phyloP scores from a whole-genome alignment of 257 asterid genomes.

The Striga asiatica region DNA sequence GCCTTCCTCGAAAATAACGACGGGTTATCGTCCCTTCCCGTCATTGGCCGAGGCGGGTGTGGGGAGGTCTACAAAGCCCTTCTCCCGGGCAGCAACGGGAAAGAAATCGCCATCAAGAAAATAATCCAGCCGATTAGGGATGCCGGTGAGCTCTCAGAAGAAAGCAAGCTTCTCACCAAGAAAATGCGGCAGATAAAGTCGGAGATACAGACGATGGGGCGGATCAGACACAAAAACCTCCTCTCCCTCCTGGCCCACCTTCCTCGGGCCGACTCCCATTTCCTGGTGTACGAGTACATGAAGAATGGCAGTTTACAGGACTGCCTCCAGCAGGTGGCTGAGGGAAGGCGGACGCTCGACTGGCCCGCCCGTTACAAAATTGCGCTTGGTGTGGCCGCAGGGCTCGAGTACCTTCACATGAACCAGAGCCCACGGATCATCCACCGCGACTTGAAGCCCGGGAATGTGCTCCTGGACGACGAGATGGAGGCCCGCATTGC shows the following conservation, averaged over 20 bases:
- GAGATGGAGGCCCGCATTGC: slow-evolving; percentile 90
- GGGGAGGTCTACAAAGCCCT: slow-evolving; percentile 76
- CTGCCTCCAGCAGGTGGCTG: slow-evolving; percentile 28
- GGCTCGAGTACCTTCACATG: slow-evolving; percentile 84
- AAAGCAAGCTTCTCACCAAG: slow-evolving; percentile 58
- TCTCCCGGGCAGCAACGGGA: slow-evolving; percentile 72
- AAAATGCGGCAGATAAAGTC: slow-evolving; percentile 79
- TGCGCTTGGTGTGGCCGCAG: slow-evolving; percentile 78
- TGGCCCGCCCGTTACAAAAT: slow-evolving; percentile 57
- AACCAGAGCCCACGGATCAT: slow-evolving; percentile 57
- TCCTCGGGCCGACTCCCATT: slow-evolving; percentile 71
- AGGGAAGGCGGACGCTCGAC: slow-evolving; percentile 42
- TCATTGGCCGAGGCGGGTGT: slow-evolving; percentile 82
- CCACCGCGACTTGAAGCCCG: slow-evolving; percentile 89
- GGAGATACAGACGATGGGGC: slow-evolving; percentile 82
- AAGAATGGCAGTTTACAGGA: slow-evolving; percentile 85
- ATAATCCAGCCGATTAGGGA: slow-evolving; percentile 45
- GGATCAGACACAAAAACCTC: slow-evolving; percentile 71
- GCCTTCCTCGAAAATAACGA: slow-evolving; percentile 71
- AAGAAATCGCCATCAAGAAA: slow-evolving; percentile 73
- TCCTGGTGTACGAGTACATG: slow-evolving; percentile 82
- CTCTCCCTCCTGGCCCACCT: slow-evolving; percentile 75
- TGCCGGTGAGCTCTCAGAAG: slow-evolving; percentile 46
- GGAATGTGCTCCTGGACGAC: slow-evolving; percentile 73
- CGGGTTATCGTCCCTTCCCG: slow-evolving; percentile 41